Evolutionary conservation across 345 rosid species (phyloP).

Genomic region (Leavenworthia alabamica): DNA sequence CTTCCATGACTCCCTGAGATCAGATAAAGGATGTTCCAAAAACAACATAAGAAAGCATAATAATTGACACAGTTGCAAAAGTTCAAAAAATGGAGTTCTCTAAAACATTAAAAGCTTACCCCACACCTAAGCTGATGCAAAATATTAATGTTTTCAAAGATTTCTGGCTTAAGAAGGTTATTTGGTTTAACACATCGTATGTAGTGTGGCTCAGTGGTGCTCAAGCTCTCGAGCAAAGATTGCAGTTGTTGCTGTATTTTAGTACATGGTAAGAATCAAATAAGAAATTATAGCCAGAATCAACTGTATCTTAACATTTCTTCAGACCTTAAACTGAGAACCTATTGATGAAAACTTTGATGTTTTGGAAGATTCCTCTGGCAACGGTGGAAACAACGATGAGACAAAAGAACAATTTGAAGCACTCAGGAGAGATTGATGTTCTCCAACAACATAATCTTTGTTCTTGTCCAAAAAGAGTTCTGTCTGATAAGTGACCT

Average conservation of each 20-base stretch:
- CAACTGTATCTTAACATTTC: constrained; percentile 5
- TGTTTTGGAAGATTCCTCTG: constrained; percentile 89
- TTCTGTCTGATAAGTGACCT: constrained; percentile 98
- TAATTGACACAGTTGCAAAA: constrained; percentile 1
- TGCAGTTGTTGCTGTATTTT: constrained; percentile 89
- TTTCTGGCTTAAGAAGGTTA: constrained; percentile 82
- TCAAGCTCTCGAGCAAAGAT: constrained; percentile 86
- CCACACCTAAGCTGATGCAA: constrained; percentile 93
- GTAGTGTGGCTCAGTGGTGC: constrained; percentile 92
- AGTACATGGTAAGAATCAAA: constrained; percentile 23
- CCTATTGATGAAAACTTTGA: constrained; percentile 96
- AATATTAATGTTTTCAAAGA: constrained; percentile 74
- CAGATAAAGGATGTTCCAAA: constrained; percentile 10
- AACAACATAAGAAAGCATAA: not conserved
- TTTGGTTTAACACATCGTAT: constrained; percentile 97
- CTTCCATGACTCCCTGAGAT: constrained; percentile 95
- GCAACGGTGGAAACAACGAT: constrained; percentile 68
- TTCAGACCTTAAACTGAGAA: constrained; percentile 82
- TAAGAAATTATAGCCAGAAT: constrained; percentile 10
- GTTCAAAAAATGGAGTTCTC: constrained; percentile 2
- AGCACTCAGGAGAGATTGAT: constrained; percentile 76
- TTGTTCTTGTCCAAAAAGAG: constrained; percentile 89
- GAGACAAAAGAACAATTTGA: constrained; percentile 80
- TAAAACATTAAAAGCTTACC: constrained; percentile 47
- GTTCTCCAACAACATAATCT: constrained; percentile 93